Base-by-base conservation (phyloP, 768 basidiomycete species). In the Trametes sanguinea region DNA sequence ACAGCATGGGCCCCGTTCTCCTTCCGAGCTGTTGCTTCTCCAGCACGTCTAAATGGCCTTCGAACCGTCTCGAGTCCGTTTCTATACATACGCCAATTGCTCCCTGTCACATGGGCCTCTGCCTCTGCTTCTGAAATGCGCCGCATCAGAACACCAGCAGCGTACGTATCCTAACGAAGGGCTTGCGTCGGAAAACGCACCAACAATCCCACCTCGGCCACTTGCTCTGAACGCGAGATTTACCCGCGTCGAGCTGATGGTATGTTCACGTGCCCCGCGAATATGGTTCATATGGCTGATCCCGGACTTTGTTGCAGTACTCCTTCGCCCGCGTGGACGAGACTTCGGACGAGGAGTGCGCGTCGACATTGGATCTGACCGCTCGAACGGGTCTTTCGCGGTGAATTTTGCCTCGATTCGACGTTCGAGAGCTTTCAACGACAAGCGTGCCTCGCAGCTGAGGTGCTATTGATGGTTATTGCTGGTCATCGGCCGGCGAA, bases 331-430 rank as follows among this genome's bases (percentile, higher is more conserved):
- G 32, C 54, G 14, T 37, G 43, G 32, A 17, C n/a, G 30, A 44
- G 29, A 6, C 8, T 29, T 5, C 4, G 54, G 32, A 37, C n/a
- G 44, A 32, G 29, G 14, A 17, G 14, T 2, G 3, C 42, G 30
- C 32, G 54, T 9, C 16, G 43, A 10, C 5, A 14, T 45, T 40
- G 16, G 35, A 6, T 37, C 35, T 37, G 35, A 37, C 6, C 14
- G 16, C 16, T 27, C 30, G 22, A 14, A 37, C 56, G 56, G 56
- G 56, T 39, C 47, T 50, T 57, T 33, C 27, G 29, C 56, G 56
- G 56, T 35, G 46, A 57, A 57, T 37, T 50, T 37, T 42, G 7
- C 8, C n/a, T 17, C 17, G 11, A 32, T 42, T 32, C 6, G 35
- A 11, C 35, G 35, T 37, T 30, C 47, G 17, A 40, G 22, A 45